A percentile compares a stretch with the other conserved stretches of the same genome.
These are phyloP conservation scores for Aspergillus pseudonomiae DNA, from an alignment of 2,329 filamentous ascomycete genomes.

Conservation along the genomic window DNA sequence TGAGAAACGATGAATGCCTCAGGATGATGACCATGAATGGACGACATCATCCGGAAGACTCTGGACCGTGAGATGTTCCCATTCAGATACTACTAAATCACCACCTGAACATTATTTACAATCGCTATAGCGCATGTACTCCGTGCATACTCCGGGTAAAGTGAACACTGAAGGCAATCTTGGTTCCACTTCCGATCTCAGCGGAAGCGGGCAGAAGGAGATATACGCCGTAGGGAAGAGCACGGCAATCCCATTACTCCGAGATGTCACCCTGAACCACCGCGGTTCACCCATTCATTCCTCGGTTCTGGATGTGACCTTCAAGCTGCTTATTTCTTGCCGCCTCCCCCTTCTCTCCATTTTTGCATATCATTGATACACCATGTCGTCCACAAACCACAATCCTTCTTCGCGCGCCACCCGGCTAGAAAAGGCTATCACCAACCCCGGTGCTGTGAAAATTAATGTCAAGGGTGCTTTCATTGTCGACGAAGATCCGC, in stretches of 20 bases:
- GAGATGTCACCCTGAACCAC: constrained; percentile 14
- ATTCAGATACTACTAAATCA: too few species aligned
- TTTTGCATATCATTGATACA: constrained; percentile 15
- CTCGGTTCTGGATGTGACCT: not conserved
- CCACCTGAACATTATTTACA: not conserved
- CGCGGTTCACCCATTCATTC: not conserved
- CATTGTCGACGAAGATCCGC: constrained; percentile 81
- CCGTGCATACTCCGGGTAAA: not conserved
- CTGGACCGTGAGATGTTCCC: not conserved
- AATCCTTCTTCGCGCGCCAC: constrained; percentile 27
- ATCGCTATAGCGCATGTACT: not conserved
- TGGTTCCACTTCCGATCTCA: constrained; percentile 17
- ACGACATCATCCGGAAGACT: not conserved
- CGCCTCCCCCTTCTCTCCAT: constrained; percentile 5
- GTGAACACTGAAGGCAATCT: not conserved
- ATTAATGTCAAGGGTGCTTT: constrained; percentile 98
- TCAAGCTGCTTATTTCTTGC: not conserved
- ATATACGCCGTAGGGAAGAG: constrained; percentile 51
- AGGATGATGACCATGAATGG: not conserved
- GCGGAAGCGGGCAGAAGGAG: constrained; percentile 45
- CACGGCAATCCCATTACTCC: constrained; percentile 36
- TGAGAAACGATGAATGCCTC: not conserved
- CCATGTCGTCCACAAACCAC: constrained; percentile 38
- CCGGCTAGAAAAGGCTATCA: constrained; percentile 52
- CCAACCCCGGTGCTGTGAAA: constrained; percentile 70